These are phyloP conservation scores for Biscutella auriculata DNA, from an alignment of 441 rosid genomes.

Conservation along the genomic window DNA sequence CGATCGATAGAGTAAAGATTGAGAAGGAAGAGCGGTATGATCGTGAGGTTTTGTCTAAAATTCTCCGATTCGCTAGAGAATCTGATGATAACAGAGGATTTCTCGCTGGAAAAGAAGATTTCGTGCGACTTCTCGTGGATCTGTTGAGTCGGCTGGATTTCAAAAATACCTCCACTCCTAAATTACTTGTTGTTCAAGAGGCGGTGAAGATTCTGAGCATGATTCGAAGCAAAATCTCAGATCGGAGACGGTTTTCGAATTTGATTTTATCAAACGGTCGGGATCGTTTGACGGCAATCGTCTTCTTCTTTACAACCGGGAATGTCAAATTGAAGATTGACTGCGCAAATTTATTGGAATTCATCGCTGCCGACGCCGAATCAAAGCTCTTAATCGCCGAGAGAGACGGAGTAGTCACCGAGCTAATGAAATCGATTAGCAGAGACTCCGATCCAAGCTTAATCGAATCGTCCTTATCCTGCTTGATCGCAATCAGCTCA, in stretches of 20 bases:
- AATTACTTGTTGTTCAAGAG: conserved; percentile 28
- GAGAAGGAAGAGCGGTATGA: conserved; percentile 12
- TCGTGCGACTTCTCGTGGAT: conserved; percentile 38
- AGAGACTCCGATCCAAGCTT: conserved; percentile 28
- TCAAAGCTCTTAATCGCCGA: conserved; percentile 46
- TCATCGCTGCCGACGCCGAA: conserved; percentile 40
- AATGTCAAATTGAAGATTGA: conserved; percentile 33
- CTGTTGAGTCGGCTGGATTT: conserved; percentile 25
- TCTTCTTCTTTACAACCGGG: conserved; percentile 28
- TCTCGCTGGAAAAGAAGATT: conserved; percentile 48
- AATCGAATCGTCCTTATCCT: conserved; percentile 41
- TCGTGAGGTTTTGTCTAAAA: conserved; percentile 22
- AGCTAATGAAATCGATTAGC: conserved; percentile 25
- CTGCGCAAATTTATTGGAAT: conserved; percentile 40
- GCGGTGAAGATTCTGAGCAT: conserved; percentile 39
- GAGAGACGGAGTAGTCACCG: conserved; percentile 33
- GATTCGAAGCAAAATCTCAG: conserved; percentile 27
- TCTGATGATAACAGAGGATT: conserved; percentile 48
- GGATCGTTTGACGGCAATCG: conserved; percentile 33
- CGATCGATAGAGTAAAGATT: conserved; percentile 27
- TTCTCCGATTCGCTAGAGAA: conserved; percentile 35
- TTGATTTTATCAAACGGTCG: conserved; percentile 28
- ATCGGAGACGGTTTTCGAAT: conserved; percentile 27
- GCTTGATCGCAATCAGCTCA: conserved; percentile 34
- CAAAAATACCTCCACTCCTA: conserved; percentile 6